Base-by-base conservation (phyloP, 768 basidiomycete genomes). In the Lepiota brunneoincarnata region DNA sequence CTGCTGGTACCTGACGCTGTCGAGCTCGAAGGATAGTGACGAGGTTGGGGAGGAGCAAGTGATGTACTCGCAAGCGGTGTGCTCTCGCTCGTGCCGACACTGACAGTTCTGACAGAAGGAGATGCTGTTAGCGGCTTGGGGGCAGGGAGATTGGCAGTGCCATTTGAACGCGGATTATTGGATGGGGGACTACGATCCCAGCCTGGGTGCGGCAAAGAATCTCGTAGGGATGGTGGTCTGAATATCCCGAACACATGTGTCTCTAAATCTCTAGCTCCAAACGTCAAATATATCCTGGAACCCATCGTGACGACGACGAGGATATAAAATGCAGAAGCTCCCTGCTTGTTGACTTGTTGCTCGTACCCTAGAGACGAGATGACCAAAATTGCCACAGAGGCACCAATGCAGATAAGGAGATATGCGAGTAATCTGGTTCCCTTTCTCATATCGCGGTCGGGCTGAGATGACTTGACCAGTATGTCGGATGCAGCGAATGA, bases 231-330 rank as follows among this genome's bases (percentile, higher is more conserved):
- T 20, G 26, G n/a, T 2, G 1, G 2, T 14, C 35, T 18, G 17
- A 21, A 15, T 10, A 41, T 34, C 6, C n/a, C 5, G 11, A 51
- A 15, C 2, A 43, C 6, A 11, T 40, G 50, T 35, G 18, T n/a
- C 18, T 23, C 42, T 18, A 42, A 14, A 14, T 51, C 50, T 18
- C 11, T 14, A 5, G 12, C 11, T 10, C 17, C 26, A 21, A 51
- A 51, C 6, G 50, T 51, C n/a, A 71, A 61, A 52, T 64, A 69
- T 9, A 72, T 62, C 14, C 69, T 66, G 6, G 66, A 64, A 1
- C 66, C 69, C 69, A 69, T 69, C 10, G 68, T 56, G 56, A 64
- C 65, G 49, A 65, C 64, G 36, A 72, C 57, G 17, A 70, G 49
- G 15, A 67, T 61, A 20, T 65, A 65, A 51, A 70, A 67, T 3